Evolutionary conservation across 306 rosid species (phyloP).

Genomic region (peach (Prunus persica)): Prunus_persica_NCBIv2 NC_034010.1:4574501-4575000

Average conservation of each 20-base stretch:
- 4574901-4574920: not conserved
- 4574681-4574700: constrained; percentile 39
- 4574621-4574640: constrained; percentile 58
- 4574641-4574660: constrained; percentile 45
- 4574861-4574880: constrained; percentile 43
- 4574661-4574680: constrained; percentile 29
- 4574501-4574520: constrained; percentile 55
- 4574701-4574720: constrained; percentile 41
- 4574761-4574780: constrained; percentile 53
- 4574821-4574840: constrained; percentile 42
- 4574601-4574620: constrained; percentile 29
- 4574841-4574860: constrained; percentile 66
- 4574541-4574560: constrained; percentile 41
- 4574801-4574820: constrained; percentile 35
- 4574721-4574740: constrained; percentile 43
- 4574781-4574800: constrained; percentile 39
- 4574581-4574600: constrained; percentile 47
- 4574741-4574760: constrained; percentile 40
- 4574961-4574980: not conserved
- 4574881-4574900: not conserved
- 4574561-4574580: constrained; percentile 45
- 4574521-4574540: constrained; percentile 35
- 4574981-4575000: too few species aligned
- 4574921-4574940: not conserved
- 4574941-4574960: not conserved